Percentiles rank a stretch among this genome's conserved stretches.
Conservation (phyloP, 768 basidiomycete genomes). For the Ramaria rubella region DNA sequence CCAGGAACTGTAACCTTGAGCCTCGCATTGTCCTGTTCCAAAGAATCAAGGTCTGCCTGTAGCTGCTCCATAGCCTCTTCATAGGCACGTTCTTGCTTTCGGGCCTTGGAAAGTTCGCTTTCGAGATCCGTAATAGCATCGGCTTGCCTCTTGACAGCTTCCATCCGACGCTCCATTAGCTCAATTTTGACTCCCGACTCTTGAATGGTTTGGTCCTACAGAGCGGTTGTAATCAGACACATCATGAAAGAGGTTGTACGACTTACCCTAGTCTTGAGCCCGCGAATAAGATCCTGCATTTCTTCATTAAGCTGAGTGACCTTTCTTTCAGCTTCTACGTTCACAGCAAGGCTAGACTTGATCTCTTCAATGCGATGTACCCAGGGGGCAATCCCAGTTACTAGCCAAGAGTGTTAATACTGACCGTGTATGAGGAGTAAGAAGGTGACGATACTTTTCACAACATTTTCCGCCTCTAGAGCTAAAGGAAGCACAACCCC, state of each 20-base stretch:
- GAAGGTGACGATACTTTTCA: constrained; percentile 51
- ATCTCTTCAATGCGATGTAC: constrained; percentile 73
- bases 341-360: constrained; percentile 74
- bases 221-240: neutral
- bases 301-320: constrained; percentile 83
- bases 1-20: constrained; percentile 61
- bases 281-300: constrained; percentile 79
- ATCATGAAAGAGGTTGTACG: neutral
- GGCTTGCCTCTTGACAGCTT: constrained; percentile 84
- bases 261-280: constrained; percentile 53
- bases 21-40: constrained; percentile 85
- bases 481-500: constrained; percentile 62
- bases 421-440: neutral
- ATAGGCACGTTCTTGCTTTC: constrained; percentile 84
- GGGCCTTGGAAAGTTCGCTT: constrained; percentile 66
- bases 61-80: constrained; percentile 93
- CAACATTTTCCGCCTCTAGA: constrained; percentile 67
- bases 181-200: constrained; percentile 90
- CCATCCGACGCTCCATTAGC: constrained; percentile 89
- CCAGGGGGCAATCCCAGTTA: constrained; percentile 80
- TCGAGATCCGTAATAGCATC: constrained; percentile 81
- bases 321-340: constrained; percentile 88
- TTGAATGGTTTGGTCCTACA: constrained; percentile 84
- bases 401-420: constrained; percentile 29
- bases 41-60: constrained; percentile 76